A percentile compares a stretch with the other conserved stretches of the same genome.
phyloP scores from a whole-genome alignment of 106 monocot species.

The Dendrobium catenatum region DNA sequence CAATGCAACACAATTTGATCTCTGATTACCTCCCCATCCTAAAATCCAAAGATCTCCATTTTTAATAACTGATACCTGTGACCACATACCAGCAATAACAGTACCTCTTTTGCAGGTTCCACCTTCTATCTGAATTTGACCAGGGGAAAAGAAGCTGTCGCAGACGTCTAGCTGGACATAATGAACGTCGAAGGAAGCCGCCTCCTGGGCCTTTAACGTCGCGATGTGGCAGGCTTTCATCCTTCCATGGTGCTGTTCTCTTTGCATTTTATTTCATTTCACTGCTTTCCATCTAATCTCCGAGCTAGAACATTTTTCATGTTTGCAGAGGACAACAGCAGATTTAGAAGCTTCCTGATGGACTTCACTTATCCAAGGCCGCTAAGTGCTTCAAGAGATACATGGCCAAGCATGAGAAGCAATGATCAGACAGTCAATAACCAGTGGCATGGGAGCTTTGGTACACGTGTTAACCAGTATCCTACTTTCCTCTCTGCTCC shows the following conservation, averaged over 20 bases:
- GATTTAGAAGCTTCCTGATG: constrained; percentile 48
- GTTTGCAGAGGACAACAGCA: constrained; percentile 25
- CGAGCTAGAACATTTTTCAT: not conserved
- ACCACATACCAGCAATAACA: not conserved
- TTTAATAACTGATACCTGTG: too few species aligned
- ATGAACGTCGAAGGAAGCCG: constrained; percentile 29
- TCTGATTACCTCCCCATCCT: too few species aligned
- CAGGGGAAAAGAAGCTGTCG: constrained; percentile 18
- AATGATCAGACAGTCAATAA: not conserved
- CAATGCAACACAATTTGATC: too few species aligned
- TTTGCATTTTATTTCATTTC: not conserved
- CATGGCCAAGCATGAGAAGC: constrained; percentile 23
- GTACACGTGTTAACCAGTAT: constrained; percentile 16
- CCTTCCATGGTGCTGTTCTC: constrained; percentile 39
- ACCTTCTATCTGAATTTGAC: constrained; percentile 16
- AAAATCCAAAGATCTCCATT: too few species aligned
- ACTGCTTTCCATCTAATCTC: not conserved
- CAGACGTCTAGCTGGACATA: constrained; percentile 15
- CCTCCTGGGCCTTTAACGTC: constrained; percentile 45
- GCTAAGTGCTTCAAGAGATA: constrained; percentile 25
- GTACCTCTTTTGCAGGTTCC: constrained; percentile 6
- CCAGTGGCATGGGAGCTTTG: constrained; percentile 32
- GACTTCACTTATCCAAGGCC: constrained; percentile 44
- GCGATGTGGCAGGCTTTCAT: constrained; percentile 37
- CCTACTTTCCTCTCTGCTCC: constrained; percentile 15